Evolutionary conservation across 2,329 filamentous ascomycete genomes (phyloP).

Genomic region (Peltaster fructicola): DNA sequence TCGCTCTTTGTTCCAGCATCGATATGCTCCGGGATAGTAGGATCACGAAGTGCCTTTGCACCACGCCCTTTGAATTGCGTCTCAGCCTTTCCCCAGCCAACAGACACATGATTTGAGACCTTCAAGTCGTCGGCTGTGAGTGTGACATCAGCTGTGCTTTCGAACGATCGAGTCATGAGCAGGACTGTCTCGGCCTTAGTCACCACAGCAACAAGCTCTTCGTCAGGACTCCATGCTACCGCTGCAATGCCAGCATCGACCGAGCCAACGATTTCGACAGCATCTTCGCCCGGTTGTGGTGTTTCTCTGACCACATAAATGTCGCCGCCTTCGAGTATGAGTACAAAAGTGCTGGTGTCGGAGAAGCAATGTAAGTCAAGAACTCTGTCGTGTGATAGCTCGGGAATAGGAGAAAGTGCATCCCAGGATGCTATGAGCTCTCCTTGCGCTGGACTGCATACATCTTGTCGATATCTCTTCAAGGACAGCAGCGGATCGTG

Average conservation of each 20-base stretch:
- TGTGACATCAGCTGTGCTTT: slow-evolving; percentile 57
- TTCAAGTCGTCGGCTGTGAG: slow-evolving; percentile 57
- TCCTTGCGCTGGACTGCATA: slow-evolving; percentile 24
- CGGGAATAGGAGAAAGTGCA: slow-evolving; percentile 60
- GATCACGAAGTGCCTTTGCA: slow-evolving; percentile 72
- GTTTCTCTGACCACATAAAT: slow-evolving; percentile 71
- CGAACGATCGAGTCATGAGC: slow-evolving; percentile 86
- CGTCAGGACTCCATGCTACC: slow-evolving; percentile 86
- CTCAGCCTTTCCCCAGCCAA: slow-evolving; percentile 96
- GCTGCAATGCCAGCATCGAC: slow-evolving; percentile 83
- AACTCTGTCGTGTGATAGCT: slow-evolving; percentile 57
- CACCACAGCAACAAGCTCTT: slow-evolving; percentile 70
- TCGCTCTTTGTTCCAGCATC: slow-evolving; percentile 64
- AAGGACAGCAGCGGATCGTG: slow-evolving; percentile 58
- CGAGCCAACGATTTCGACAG: slow-evolving; percentile 88
- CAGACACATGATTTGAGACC: slow-evolving; percentile 80
- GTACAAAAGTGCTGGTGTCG: slow-evolving; percentile 57
- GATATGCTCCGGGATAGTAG: slow-evolving; percentile 82
- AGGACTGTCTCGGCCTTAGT: slow-evolving; percentile 65
- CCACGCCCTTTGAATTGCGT: slow-evolving; percentile 76
- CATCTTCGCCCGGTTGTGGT: slow-evolving; percentile 46
- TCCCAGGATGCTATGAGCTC: slow-evolving; percentile 67
- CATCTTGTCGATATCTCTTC: slow-evolving; percentile 31
- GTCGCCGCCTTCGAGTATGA: slow-evolving; percentile 80
- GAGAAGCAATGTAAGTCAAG: slow-evolving; percentile 70